Evolutionary conservation across 495 filamentous ascomycete species (phyloP).

Genomic region (Aspergillus ostianus): DNA sequence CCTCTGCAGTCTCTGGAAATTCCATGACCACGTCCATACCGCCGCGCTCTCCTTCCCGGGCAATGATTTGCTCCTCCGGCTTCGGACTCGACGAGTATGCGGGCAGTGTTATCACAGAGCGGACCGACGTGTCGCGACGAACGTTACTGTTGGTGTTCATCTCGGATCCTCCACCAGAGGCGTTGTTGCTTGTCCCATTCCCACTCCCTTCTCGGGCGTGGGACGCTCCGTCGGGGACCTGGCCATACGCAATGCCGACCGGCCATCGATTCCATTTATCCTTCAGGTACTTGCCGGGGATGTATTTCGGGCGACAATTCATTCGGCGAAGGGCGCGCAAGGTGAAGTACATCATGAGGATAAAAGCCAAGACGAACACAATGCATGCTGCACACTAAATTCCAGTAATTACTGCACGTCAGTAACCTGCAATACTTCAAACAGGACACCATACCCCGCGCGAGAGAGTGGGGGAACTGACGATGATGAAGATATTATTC

Average conservation of each 20-base stretch:
- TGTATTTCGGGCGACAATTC: conserved; percentile 53
- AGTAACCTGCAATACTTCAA: neutral
- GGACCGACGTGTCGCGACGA: conserved; percentile 80
- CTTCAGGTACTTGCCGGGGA: conserved; percentile 58
- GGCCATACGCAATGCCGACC: conserved; percentile 42
- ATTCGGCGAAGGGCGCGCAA: conserved; percentile 48
- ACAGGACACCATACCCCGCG: neutral
- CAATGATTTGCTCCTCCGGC: conserved; percentile 80
- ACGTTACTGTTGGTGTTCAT: conserved; percentile 46
- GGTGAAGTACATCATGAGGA: conserved; percentile 44
- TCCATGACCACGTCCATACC: conserved; percentile 93
- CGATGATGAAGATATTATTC: conserved; percentile 24
- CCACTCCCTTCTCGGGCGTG: conserved; percentile 16
- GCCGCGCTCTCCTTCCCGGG: conserved; percentile 83
- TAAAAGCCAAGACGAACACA: conserved; percentile 37
- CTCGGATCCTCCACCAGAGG: conserved; percentile 24
- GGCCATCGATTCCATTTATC: conserved; percentile 60
- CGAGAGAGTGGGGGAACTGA: conserved; percentile 9
- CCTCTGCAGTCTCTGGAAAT: conserved; percentile 67
- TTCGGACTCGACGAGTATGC: conserved; percentile 69
- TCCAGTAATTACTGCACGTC: neutral
- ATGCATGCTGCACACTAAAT: conserved; percentile 34
- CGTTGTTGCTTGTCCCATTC: conserved; percentile 28
- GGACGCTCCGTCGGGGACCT: conserved; percentile 31
- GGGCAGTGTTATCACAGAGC: conserved; percentile 90